These are phyloP conservation scores for Meira nashicola DNA, from an alignment of 1,284 basidiomycete species.

Conservation along the genomic window DNA sequence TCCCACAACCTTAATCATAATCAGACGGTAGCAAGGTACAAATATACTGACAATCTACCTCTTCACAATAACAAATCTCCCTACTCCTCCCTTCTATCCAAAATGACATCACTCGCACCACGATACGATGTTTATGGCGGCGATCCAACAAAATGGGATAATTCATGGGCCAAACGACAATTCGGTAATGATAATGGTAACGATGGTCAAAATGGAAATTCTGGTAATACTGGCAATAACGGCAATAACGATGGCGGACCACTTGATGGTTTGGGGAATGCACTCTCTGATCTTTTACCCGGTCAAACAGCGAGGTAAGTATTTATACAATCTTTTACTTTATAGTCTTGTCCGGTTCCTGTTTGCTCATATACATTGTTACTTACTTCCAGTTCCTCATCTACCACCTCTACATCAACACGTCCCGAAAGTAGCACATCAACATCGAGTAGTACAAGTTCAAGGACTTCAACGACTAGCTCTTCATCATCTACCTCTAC, in stretches of 20 bases:
- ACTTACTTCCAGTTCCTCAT: neutral
- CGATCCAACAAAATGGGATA: too few species aligned
- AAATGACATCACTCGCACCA: neutral
- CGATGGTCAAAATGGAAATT: neutral
- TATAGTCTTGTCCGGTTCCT: neutral
- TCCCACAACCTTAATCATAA: too few species aligned
- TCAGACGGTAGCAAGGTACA: too few species aligned
- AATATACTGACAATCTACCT: too few species aligned
- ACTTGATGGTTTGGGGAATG: too few species aligned
- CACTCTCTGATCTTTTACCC: too few species aligned
- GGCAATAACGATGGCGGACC: too few species aligned
- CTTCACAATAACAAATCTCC: too few species aligned
- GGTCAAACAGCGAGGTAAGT: too few species aligned
- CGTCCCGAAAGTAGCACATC: neutral
- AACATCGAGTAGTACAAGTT: constrained; percentile 3
- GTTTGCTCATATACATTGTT: neutral
- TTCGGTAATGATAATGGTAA: neutral
- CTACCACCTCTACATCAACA: constrained; percentile 6
- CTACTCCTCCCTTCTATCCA: neutral
- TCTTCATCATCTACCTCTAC: neutral
- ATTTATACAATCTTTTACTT: too few species aligned
- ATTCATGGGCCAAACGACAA: too few species aligned
- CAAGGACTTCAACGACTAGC: neutral
- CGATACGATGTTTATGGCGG: neutral
- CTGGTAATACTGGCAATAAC: neutral